These are phyloP conservation scores for Gracilariopsis chorda DNA, from an alignment of 23 red algal species.

Conservation along the genomic window DNA sequence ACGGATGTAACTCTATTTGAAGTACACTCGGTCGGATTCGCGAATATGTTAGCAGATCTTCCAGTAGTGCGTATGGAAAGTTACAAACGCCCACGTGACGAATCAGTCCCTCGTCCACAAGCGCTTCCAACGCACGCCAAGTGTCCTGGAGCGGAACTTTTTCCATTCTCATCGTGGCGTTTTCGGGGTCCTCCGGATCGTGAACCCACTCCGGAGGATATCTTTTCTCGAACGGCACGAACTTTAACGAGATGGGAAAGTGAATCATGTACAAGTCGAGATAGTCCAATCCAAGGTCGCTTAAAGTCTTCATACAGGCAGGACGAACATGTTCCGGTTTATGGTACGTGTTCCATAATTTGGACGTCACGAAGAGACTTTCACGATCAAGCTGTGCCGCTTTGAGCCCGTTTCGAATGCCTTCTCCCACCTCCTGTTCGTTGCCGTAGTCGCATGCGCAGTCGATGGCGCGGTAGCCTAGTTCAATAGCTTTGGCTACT, in stretches of 20 bases:
- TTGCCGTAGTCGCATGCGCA: constrained; percentile 86
- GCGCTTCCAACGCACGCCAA: constrained; percentile 83
- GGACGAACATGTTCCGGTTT: constrained; percentile 63
- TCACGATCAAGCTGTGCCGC: constrained; percentile 15
- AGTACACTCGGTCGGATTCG: constrained; percentile 74
- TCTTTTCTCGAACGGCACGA: constrained; percentile 34
- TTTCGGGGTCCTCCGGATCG: constrained; percentile 15
- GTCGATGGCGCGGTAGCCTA: constrained; percentile 81
- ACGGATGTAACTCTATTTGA: constrained; percentile 85
- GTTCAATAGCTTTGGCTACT: constrained; percentile 43
- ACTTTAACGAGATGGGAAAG: constrained; percentile 67
- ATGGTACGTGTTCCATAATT: constrained; percentile 92
- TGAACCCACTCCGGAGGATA: constrained; percentile 68
- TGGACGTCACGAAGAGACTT: constrained; percentile 81
- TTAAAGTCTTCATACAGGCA: constrained; percentile 65
- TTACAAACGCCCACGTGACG: constrained; percentile 78
- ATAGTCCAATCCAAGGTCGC: constrained; percentile 69
- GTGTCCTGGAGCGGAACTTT: constrained; percentile 60
- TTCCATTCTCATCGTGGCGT: constrained; percentile 36
- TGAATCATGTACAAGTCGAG: constrained; percentile 87
- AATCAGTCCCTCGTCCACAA: constrained; percentile 76
- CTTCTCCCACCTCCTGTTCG: constrained; percentile 75
- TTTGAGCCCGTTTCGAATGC: constrained; percentile 40
- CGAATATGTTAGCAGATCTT: constrained; percentile 69
- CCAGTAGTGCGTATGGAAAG: constrained; percentile 59